Conservation (phyloP, 768 basidiomycete genomes). For the Termitomyces sp. region DNA sequence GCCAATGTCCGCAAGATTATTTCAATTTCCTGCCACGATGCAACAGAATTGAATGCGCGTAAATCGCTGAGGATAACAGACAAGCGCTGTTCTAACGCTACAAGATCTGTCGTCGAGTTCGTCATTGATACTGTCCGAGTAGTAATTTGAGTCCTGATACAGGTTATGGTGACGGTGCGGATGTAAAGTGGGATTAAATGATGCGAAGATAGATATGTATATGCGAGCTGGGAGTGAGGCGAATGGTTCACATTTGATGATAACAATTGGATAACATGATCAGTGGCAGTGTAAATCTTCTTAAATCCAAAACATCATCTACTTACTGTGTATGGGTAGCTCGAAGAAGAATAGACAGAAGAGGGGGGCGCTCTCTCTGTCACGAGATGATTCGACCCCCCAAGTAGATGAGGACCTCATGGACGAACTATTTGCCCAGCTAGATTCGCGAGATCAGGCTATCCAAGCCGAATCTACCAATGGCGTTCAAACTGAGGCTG, state of each 20-base stretch:
- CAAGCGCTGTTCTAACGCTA: slow-evolving; percentile 26
- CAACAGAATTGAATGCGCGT: slow-evolving; percentile 24
- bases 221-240: not conserved
- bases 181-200: not conserved
- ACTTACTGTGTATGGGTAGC: slow-evolving; percentile 33
- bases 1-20: slow-evolving; percentile 51
- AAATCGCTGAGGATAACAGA: slow-evolving; percentile 25
- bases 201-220: not conserved
- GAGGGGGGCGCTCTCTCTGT: slow-evolving; percentile 35
- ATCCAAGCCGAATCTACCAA: slow-evolving; percentile 46
- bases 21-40: slow-evolving; percentile 49
- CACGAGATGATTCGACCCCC: slow-evolving; percentile 23
- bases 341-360: slow-evolving; percentile 56
- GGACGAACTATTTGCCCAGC: slow-evolving; percentile 71
- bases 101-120: slow-evolving; percentile 25
- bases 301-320: not conserved
- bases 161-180: not conserved
- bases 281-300: slow-evolving; percentile 12
- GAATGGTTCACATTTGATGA: not conserved
- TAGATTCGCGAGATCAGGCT: slow-evolving; percentile 56
- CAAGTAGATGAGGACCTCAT: slow-evolving; percentile 56
- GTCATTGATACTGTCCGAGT: slow-evolving; percentile 12
- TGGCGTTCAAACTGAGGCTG: slow-evolving; percentile 38
- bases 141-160: not conserved
- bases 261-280: not conserved